A percentile compares a stretch with the other conserved stretches of the same genome.
Conservation (phyloP, 805 yeast genomes). For the Wickerhamomyces chaumierensis region DNA sequence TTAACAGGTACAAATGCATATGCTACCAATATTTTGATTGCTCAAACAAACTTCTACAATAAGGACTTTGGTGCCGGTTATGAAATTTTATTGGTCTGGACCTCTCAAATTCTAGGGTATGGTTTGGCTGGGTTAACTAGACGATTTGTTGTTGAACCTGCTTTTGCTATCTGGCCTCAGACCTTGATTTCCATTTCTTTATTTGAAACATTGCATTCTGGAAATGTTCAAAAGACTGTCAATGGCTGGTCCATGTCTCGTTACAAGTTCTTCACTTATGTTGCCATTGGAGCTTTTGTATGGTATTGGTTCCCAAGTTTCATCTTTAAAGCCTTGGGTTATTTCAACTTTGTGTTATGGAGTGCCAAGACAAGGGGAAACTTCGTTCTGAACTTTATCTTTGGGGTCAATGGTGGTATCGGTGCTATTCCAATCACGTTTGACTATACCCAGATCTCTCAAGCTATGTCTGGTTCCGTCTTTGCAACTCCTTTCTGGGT, state of each 20-base stretch:
- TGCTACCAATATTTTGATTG: slow-evolving; percentile 44
- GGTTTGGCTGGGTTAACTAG: slow-evolving; percentile 55
- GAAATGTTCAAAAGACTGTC: slow-evolving; percentile 22
- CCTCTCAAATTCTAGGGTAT: slow-evolving; percentile 56
- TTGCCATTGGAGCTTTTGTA: slow-evolving; percentile 30
- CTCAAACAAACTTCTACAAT: slow-evolving; percentile 34
- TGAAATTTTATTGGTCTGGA: slow-evolving; percentile 36
- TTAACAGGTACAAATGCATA: slow-evolving; percentile 34
- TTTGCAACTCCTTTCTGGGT: slow-evolving; percentile 42
- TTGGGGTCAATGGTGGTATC: slow-evolving; percentile 47
- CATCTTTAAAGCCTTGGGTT: slow-evolving; percentile 47
- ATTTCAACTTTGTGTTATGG: slow-evolving; percentile 38
- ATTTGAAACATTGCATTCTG: slow-evolving; percentile 36
- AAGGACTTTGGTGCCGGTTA: slow-evolving; percentile 35
- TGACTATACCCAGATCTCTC: slow-evolving; percentile 43
- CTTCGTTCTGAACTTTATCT: slow-evolving; percentile 46
- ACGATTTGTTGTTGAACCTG: slow-evolving; percentile 47
- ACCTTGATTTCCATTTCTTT: slow-evolving; percentile 47
- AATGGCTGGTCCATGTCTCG: slow-evolving; percentile 52
- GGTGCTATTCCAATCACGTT: slow-evolving; percentile 46
- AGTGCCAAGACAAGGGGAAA: slow-evolving; percentile 29
- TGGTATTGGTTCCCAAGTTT: slow-evolving; percentile 65
- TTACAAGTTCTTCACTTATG: slow-evolving; percentile 34
- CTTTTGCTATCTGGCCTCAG: slow-evolving; percentile 55
- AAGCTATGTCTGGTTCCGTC: slow-evolving; percentile 40